Base-by-base conservation (phyloP, 495 filamentous ascomycete genomes). In the Xylaria scruposa region DNA sequence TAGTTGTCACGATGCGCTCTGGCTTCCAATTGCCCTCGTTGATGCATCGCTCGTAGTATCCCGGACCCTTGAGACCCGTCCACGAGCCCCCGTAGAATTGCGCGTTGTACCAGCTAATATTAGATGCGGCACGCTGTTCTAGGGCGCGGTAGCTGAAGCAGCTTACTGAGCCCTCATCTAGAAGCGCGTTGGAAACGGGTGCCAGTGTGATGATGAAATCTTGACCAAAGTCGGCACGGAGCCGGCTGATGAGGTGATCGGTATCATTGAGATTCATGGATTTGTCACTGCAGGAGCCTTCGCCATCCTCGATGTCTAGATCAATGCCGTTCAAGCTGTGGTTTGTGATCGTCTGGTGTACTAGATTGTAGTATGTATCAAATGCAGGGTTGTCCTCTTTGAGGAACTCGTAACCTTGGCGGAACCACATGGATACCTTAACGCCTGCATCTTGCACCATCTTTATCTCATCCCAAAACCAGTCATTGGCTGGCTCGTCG, bases 11-110 rank as follows among this genome's bases (percentile, higher is more conserved):
- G 38, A 93, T 81, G 68, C 90, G 90, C 13, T 86, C 78, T 0
- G 89, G 80, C 3, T 83, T 83, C 86, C 87, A 92, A n/a, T 89
- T 89, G 54, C 82, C 79, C 2, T 82, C 68, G 15, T 92, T 78
- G 60, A 91, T 88, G 38, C 60, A 63, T 29, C 21, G 21, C 33
- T 81, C 78, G 66, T 90, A 87, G 72, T 89, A 91, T 76, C 84
- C 85, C n/a, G 80, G 75, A 0, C 88, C 85, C 73, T 86, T 84
- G 40, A 84, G 81, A 19, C 90, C 81, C 26, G 83, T 83, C 7
- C 90, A 90, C 88, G 90, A 92, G 3, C 88, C 88, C 74, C 89
- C 90, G 76, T 92, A 93, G 75, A 93, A 92, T 71, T 92, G 91
- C n/a, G 87, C 78, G 71, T 93, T 92, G 74, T 93, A 93, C 91